phyloP scores from a whole-genome alignment of 345 rosid genomes.

The Eucalyptus decipiens region DNA sequence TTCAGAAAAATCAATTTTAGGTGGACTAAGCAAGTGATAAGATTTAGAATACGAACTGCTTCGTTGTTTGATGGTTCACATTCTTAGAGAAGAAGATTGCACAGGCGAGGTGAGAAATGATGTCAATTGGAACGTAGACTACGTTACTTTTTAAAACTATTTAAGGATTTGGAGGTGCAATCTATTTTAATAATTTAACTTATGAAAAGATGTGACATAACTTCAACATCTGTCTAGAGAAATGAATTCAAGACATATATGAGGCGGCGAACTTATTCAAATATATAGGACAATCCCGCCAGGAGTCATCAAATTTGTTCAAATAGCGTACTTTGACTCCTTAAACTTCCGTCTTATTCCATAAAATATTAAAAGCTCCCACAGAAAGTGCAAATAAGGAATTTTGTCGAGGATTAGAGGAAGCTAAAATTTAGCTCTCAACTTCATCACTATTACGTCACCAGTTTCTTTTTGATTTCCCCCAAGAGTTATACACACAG shows the following conservation, averaged over 20 bases:
- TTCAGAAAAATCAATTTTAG: neutral
- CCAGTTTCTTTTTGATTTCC: neutral
- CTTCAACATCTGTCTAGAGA: neutral
- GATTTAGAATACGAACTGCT: neutral
- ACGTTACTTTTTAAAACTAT: neutral
- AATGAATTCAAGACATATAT: neutral
- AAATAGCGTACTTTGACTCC: neutral
- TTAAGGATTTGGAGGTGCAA: neutral
- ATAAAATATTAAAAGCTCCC: neutral
- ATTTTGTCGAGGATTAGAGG: neutral
- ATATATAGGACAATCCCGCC: neutral
- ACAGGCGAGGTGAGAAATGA: neutral
- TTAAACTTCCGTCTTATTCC: neutral
- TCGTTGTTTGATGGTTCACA: neutral
- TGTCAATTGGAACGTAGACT: neutral
- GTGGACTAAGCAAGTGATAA: neutral
- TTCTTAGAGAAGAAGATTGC: neutral
- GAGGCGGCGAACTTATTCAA: neutral
- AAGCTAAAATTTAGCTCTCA: neutral
- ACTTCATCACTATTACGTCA: neutral
- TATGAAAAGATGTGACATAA: neutral
- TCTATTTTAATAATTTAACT: neutral
- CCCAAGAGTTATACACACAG: neutral
- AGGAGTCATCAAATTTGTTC: neutral
- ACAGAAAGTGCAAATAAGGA: neutral